Evolutionary conservation across 306 rosid species (phyloP), one percentile per base, ranked within the genome.

Genomic region (Corylus avellana): DNA sequence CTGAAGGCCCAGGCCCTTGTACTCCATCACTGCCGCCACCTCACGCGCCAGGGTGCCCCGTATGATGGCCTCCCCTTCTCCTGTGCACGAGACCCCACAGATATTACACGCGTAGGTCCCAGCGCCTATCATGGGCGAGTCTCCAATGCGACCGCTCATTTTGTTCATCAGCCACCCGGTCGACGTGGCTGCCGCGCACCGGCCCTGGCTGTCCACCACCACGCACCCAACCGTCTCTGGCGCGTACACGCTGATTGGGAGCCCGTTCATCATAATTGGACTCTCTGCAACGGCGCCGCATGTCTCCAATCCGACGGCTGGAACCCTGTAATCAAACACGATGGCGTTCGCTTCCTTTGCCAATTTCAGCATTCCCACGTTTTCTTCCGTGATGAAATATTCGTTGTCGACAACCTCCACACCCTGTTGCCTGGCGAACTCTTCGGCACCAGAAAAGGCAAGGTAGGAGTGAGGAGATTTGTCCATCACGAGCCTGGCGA

Each of bases 181-280:
- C 0, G 99, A 93, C 17, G 99, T 96, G 10, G 91, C 99, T 0
- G 98, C 98, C 0, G 98, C 97, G 25, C 99, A 96, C 18, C 83
- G 32, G 0, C 98, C 97, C 56, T 84, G 72, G 0, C 72, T 55
- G 88, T 93, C 98, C 48, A 96, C 99, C 80, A 93, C 99, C 83
- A 89, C 96, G 62, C 99, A 96, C 12, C 98, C 99, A 1, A 96
- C 99, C 0, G 99, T 96, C 85, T 96, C 99, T 0, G 98, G 98
- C 4, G 97, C 91, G 72, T 96, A 96, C 32, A 91, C 91, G 64
- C 91, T 89, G 5, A 96, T 86, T 0, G 97, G 99, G 6, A 93
- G 84, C 1, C 99, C 98, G 73, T 91, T 96, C 98, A 96, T 96
- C 50, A 74, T 76, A 20, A 96, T 1, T 3, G 91, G 94, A 3